Evolutionary conservation across 2,329 filamentous ascomycete species (phyloP).

Genomic region (Colletotrichum siamense): DNA sequence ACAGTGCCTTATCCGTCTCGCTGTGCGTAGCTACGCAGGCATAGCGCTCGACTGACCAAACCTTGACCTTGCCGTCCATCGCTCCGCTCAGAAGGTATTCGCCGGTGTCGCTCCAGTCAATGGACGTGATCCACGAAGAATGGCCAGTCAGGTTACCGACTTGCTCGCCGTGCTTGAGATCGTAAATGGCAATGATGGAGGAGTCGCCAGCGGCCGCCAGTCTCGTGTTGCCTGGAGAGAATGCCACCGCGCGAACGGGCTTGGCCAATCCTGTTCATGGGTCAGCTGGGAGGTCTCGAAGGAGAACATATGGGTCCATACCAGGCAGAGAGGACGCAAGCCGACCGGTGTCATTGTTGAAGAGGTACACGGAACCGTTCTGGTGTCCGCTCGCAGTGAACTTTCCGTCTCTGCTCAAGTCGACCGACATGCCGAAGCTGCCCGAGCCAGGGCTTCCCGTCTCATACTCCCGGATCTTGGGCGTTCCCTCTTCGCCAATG

Average conservation of each 20-base stretch:
- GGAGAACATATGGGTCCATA: conserved; percentile 40
- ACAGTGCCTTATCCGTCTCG: conserved; percentile 85
- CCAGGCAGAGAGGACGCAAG: conserved; percentile 86
- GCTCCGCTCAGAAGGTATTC: conserved; percentile 89
- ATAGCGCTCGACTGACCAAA: conserved; percentile 88
- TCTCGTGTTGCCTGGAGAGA: conserved; percentile 84
- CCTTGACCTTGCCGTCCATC: conserved; percentile 93
- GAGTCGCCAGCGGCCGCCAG: conserved; percentile 92
- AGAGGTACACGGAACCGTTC: conserved; percentile 90
- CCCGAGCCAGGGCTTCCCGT: conserved; percentile 74
- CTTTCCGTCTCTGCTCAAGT: conserved; percentile 78
- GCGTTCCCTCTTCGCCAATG: conserved; percentile 56
- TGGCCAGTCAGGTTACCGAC: conserved; percentile 84
- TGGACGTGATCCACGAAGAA: conserved; percentile 84
- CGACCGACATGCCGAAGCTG: conserved; percentile 88
- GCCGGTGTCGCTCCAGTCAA: conserved; percentile 93
- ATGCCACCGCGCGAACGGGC: conserved; percentile 83
- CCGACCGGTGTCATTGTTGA: conserved; percentile 88
- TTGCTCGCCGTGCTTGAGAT: conserved; percentile 90
- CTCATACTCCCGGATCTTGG: conserved; percentile 83
- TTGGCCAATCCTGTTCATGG: conserved; percentile 73
- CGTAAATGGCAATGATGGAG: conserved; percentile 87
- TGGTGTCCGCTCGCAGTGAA: conserved; percentile 93
- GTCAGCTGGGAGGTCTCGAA: background rate
- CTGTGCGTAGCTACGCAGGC: conserved; percentile 92